Evolutionary conservation across 1,139 yeast genomes (phyloP).

Genomic region (Saccharomyces hybrid): DNA sequence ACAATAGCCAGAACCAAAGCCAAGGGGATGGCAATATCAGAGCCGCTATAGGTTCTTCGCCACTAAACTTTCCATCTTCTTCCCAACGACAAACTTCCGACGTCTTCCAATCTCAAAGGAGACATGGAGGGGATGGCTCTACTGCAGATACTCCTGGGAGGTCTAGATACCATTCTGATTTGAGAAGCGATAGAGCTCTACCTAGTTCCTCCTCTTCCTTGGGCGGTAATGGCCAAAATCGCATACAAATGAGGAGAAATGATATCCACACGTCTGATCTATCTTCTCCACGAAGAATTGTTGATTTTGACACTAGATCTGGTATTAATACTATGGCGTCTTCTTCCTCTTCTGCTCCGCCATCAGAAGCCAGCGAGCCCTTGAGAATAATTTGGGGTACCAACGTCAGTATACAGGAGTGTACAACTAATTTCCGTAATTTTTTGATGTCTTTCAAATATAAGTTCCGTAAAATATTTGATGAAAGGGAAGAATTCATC

Average conservation of each 20-base stretch:
- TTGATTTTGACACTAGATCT: conserved; percentile 28
- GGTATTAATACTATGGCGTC: conserved; percentile 14
- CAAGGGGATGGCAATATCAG: conserved; percentile 10
- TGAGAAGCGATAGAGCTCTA: conserved; percentile 30
- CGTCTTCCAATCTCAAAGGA: conserved; percentile 12
- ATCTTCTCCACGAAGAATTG: conserved; percentile 44
- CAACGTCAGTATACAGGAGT: conserved; percentile 85
- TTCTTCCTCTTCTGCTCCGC: conserved; percentile 26
- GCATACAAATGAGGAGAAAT: conserved; percentile 40
- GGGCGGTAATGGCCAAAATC: conserved; percentile 29
- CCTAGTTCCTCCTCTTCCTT: conserved; percentile 24
- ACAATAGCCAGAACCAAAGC: conserved; percentile 14
- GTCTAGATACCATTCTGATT: conserved; percentile 27
- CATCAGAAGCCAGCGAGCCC: conserved; percentile 51
- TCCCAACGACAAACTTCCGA: conserved; percentile 27
- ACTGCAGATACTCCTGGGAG: conserved; percentile 14
- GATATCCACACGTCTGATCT: conserved; percentile 52
- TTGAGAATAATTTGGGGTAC: conserved; percentile 98
- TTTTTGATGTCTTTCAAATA: conserved; percentile 78
- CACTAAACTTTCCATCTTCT: conserved; percentile 43
- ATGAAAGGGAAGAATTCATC: conserved; percentile 38
- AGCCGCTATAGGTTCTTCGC: conserved; percentile 35
- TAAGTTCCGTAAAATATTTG: conserved; percentile 61
- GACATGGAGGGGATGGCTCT: conserved; percentile 13
- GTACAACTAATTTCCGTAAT: conserved; percentile 69